phyloP scores from a whole-genome alignment of 371 early-diverging fungal species.

The Mucor lusitanicus region DNA sequence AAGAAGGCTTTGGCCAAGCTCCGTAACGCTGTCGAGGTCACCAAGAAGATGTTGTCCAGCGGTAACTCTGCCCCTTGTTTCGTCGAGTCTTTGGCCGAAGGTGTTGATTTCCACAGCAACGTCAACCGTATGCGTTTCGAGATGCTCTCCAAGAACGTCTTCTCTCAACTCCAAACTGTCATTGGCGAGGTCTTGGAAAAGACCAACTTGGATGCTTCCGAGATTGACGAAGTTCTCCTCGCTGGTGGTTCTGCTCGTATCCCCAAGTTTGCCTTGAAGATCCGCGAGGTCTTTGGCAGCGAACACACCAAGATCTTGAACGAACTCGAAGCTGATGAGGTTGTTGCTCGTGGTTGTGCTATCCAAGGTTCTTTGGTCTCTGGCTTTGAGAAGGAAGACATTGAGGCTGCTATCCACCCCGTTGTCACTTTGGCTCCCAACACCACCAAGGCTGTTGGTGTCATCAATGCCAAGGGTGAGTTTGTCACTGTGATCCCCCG shows the following conservation, averaged over 20 bases:
- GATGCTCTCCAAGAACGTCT: constrained; percentile 79
- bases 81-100: constrained; percentile 91
- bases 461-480: constrained; percentile 69
- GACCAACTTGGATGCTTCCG: constrained; percentile 63
- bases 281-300: constrained; percentile 83
- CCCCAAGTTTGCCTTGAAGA: constrained; percentile 91
- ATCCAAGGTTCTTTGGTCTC: constrained; percentile 85
- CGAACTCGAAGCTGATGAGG: constrained; percentile 91
- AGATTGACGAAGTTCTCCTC: constrained; percentile 90
- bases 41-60: constrained; percentile 93
- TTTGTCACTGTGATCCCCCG: constrained; percentile 80
- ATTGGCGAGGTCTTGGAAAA: constrained; percentile 76
- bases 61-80: constrained; percentile 89
- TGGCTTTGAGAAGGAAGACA: constrained; percentile 59
- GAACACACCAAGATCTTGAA: constrained; percentile 78
- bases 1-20: constrained; percentile 84
- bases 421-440: constrained; percentile 70
- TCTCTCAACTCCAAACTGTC: constrained; percentile 72
- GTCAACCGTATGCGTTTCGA: constrained; percentile 95
- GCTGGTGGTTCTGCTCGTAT: constrained; percentile 99
- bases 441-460: constrained; percentile 77
- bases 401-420: constrained; percentile 55
- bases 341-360: constrained; percentile 98
- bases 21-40: constrained; percentile 82
- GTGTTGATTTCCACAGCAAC: constrained; percentile 87